Conservation (phyloP, 495 filamentous ascomycete species). For the Hypomontagnella monticulosa region DNA sequence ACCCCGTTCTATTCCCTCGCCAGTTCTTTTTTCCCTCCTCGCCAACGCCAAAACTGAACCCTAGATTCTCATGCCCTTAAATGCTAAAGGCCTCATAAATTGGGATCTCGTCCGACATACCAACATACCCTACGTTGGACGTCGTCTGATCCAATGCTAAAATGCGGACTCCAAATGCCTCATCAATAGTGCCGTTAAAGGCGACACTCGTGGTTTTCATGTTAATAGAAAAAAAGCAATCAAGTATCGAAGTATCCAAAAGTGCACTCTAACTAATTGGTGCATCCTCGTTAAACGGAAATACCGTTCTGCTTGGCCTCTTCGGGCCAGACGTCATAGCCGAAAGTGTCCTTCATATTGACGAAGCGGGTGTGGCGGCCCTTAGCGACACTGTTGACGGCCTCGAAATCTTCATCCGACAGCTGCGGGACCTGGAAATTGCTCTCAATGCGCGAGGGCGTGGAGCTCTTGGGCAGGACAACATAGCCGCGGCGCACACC, state of each 20-base stretch:
- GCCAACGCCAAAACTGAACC: constrained; percentile 2
- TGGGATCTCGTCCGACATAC: neutral
- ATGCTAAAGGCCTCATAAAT: no score
- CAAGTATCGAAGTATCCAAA: no score
- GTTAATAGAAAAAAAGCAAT: no score
- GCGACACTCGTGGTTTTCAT: no score
- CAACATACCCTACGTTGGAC: neutral
- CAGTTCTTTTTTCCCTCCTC: neutral
- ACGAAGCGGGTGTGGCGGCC: constrained; percentile 72
- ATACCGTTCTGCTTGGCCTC: constrained; percentile 41
- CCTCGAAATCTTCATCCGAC: constrained; percentile 53
- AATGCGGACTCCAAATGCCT: no score
- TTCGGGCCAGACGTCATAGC: constrained; percentile 61
- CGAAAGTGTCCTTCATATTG: constrained; percentile 79
- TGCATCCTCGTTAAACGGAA: neutral
- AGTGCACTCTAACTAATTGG: no score
- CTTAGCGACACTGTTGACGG: constrained; percentile 53
- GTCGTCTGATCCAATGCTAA: no score
- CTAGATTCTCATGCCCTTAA: no score
- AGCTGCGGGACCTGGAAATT: constrained; percentile 56
- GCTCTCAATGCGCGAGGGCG: constrained; percentile 72
- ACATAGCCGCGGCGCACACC: constrained; percentile 54
- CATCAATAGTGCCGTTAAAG: no score
- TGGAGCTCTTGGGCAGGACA: constrained; percentile 66
- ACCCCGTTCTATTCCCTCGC: neutral